A percentile compares a stretch with the other conserved stretches of the same genome.
phyloP scores from a whole-genome alignment of 1,139 yeast species.

The Nakaseomyces bracarensis region DNA sequence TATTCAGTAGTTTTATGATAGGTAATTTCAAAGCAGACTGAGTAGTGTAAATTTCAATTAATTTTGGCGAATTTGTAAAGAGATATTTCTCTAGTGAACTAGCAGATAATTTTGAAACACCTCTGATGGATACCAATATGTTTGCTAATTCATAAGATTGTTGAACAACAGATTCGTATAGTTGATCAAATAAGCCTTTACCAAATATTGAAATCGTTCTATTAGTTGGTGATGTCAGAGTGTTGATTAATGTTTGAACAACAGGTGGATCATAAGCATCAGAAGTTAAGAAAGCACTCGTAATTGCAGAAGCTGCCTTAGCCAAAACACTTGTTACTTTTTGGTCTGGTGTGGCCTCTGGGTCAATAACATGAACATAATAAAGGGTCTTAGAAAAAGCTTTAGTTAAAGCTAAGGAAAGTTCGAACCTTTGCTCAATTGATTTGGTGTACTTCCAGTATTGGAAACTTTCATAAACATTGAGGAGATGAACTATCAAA shows the following conservation, averaged over 20 bases:
- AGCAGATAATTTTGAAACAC: slow-evolving; percentile 41
- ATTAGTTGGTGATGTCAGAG: slow-evolving; percentile 36
- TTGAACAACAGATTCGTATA: slow-evolving; percentile 26
- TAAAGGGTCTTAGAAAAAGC: slow-evolving; percentile 50
- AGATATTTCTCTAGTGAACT: slow-evolving; percentile 59
- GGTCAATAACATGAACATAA: slow-evolving; percentile 52
- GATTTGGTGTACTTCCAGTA: slow-evolving; percentile 56
- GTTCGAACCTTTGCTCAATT: slow-evolving; percentile 49
- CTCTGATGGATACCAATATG: slow-evolving; percentile 47
- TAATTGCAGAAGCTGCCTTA: slow-evolving; percentile 42
- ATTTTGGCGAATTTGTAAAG: slow-evolving; percentile 46
- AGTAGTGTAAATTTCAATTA: slow-evolving; percentile 54
- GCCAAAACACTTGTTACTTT: slow-evolving; percentile 46
- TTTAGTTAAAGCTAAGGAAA: slow-evolving; percentile 51
- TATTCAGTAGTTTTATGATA: slow-evolving; percentile 51
- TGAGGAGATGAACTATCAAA: slow-evolving; percentile 49
- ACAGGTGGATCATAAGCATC: slow-evolving; percentile 47
- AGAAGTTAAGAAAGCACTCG: slow-evolving; percentile 50
- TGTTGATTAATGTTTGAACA: slow-evolving; percentile 38
- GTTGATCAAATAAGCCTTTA: slow-evolving; percentile 16
- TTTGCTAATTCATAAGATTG: slow-evolving; percentile 38
- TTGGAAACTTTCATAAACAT: slow-evolving; percentile 64
- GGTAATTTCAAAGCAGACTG: slow-evolving; percentile 39
- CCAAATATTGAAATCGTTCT: slow-evolving; percentile 16
- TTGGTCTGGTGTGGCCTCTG: slow-evolving; percentile 33